Evolutionary conservation across 2,329 filamentous ascomycete species (phyloP).

Genomic region (Didymosphaeria variabile): DNA sequence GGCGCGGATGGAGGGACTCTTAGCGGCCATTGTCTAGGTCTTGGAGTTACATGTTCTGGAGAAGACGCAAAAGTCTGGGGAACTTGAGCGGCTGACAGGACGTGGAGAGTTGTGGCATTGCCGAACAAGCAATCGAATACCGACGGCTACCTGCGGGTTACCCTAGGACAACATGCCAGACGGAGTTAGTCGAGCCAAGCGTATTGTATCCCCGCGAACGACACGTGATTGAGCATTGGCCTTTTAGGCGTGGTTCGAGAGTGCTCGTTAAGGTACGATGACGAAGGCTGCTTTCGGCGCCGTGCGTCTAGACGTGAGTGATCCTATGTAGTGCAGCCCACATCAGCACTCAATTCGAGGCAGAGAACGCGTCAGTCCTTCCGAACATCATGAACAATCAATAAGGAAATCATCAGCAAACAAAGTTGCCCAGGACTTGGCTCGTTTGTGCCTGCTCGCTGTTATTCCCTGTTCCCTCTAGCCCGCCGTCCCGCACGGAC

Average conservation of each 20-base stretch:
- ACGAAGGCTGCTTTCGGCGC: neutral
- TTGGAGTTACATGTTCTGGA: slow-evolving; percentile 7
- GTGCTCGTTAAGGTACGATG: slow-evolving; percentile 10
- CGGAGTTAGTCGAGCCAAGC: slow-evolving; percentile 4
- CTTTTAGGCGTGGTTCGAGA: neutral
- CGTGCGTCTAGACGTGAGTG: neutral
- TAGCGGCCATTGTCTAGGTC: slow-evolving; percentile 35
- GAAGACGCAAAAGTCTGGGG: slow-evolving; percentile 6
- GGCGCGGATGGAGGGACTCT: slow-evolving; percentile 41
- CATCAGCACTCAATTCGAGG: neutral
- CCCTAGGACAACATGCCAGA: neutral
- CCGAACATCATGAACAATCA: neutral
- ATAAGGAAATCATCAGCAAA: neutral
- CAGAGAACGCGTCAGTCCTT: neutral
- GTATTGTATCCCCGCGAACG: neutral
- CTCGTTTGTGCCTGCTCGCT: neutral
- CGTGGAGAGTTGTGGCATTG: slow-evolving; percentile 9
- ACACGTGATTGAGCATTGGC: slow-evolving; percentile 4
- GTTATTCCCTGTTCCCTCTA: no score
- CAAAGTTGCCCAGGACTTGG: slow-evolving; percentile 8
- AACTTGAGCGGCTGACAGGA: neutral
- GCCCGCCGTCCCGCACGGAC: slow-evolving; percentile 5
- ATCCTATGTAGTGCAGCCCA: neutral
- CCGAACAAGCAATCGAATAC: slow-evolving; percentile 7
- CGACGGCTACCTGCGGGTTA: slow-evolving; percentile 14